phyloP scores from a whole-genome alignment of 768 basidiomycete species.

The Roridomyces roridus region DNA sequence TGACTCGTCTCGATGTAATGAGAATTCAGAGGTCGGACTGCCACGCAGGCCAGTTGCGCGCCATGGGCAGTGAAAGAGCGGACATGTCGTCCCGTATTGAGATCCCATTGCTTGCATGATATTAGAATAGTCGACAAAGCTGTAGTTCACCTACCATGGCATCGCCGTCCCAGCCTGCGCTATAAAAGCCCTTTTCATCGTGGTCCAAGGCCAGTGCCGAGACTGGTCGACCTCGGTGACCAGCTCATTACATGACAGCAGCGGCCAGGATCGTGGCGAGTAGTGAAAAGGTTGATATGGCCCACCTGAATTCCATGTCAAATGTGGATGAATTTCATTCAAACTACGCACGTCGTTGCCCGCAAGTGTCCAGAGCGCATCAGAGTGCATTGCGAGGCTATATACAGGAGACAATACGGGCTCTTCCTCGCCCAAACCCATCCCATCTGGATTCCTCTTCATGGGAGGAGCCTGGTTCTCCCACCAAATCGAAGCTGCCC shows the following conservation, averaged over 20 bases:
- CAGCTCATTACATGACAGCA: conserved; percentile 73
- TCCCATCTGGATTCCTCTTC: conserved; percentile 28
- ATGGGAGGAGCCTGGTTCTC: conserved; percentile 63
- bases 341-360: conserved; percentile 76
- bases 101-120: conserved; percentile 88
- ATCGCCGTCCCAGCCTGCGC: conserved; percentile 94
- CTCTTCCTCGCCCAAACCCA: conserved; percentile 52
- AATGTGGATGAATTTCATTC: conserved; percentile 21
- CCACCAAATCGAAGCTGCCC: conserved; percentile 93
- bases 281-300: conserved; percentile 90
- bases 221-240: conserved; percentile 76
- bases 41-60: conserved; percentile 83
- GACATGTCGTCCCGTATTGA: conserved; percentile 84
- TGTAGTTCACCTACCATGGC: conserved; percentile 65
- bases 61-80: conserved; percentile 83
- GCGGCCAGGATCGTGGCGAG: conserved; percentile 90
- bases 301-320: conserved; percentile 62
- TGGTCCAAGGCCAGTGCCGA: conserved; percentile 84
- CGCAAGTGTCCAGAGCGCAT: conserved; percentile 91
- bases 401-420: conserved; percentile 75
- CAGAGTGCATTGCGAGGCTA: conserved; percentile 89
- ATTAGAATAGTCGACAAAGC: conserved; percentile 18
- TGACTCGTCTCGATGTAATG: background rate
- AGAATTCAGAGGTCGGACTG: conserved; percentile 59
- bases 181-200: conserved; percentile 86